Evolutionary conservation across 331 rosid genomes (phyloP).

Genomic region (Quercus phellos): DNA sequence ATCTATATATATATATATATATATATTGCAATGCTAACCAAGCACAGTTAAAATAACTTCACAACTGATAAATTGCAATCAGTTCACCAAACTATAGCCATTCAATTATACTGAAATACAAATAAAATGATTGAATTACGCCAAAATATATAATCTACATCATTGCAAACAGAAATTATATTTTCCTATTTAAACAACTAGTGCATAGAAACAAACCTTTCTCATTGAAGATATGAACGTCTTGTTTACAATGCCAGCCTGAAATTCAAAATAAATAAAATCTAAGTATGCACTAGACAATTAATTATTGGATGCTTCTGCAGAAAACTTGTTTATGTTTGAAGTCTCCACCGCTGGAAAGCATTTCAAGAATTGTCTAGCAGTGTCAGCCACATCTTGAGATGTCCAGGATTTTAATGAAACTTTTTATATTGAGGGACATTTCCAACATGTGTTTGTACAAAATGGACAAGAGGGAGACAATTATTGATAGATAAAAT

Average conservation of each 20-base stretch:
- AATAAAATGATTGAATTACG: neutral
- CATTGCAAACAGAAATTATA: neutral
- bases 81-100: neutral
- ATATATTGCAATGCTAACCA: too few species aligned
- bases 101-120: neutral
- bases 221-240: slow-evolving; percentile 74
- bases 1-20: too few species aligned
- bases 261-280: slow-evolving; percentile 32
- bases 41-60: neutral
- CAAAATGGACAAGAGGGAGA: neutral
- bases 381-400: neutral
- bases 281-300: neutral
- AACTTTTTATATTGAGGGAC: neutral
- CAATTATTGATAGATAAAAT: neutral
- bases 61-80: neutral
- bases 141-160: neutral
- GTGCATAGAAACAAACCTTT: slow-evolving; percentile 58
- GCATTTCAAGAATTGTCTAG: neutral
- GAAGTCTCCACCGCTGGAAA: neutral
- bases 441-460: neutral
- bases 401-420: neutral
- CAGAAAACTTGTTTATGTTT: neutral
- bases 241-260: slow-evolving; percentile 63
- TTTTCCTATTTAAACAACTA: neutral
- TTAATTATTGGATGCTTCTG: neutral